These are phyloP conservation scores for Mycosphaerella sp. DNA, from an alignment of 2,329 filamentous ascomycete genomes.

Conservation along the genomic window DNA sequence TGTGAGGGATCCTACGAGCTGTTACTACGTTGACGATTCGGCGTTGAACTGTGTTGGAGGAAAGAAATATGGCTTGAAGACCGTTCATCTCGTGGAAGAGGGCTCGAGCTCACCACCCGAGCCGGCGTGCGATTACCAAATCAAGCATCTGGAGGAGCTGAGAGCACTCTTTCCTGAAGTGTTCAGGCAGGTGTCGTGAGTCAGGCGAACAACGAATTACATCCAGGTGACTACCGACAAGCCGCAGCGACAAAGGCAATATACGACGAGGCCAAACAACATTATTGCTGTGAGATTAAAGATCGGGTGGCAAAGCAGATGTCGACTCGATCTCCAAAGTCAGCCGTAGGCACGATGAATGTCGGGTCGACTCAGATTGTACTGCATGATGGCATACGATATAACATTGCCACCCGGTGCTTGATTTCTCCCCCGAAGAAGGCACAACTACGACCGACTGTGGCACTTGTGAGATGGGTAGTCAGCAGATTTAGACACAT, in stretches of 20 bases:
- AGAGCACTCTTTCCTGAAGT: slow-evolving; percentile 72
- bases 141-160: slow-evolving; percentile 69
- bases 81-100: slow-evolving; percentile 78
- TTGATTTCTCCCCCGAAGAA: background rate
- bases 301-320: no score
- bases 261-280: background rate
- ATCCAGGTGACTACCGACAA: background rate
- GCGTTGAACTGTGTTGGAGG: slow-evolving; percentile 73
- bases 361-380: no score
- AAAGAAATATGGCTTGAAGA: slow-evolving; percentile 75
- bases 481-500: background rate
- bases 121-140: slow-evolving; percentile 62
- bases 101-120: slow-evolving; percentile 56
- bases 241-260: background rate
- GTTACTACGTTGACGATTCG: slow-evolving; percentile 95
- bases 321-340: no score
- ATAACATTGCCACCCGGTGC: no score
- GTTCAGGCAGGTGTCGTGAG: slow-evolving; percentile 54
- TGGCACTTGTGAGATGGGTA: background rate
- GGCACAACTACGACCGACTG: background rate
- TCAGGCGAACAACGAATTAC: background rate
- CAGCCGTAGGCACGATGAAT: no score
- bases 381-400: no score
- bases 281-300: no score
- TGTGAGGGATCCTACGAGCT: slow-evolving; percentile 60